A percentile compares a stretch with the other conserved stretches of the same genome.
Conservation (phyloP, 768 basidiomycete genomes). For the Pisolithus tinctorius region DNA sequence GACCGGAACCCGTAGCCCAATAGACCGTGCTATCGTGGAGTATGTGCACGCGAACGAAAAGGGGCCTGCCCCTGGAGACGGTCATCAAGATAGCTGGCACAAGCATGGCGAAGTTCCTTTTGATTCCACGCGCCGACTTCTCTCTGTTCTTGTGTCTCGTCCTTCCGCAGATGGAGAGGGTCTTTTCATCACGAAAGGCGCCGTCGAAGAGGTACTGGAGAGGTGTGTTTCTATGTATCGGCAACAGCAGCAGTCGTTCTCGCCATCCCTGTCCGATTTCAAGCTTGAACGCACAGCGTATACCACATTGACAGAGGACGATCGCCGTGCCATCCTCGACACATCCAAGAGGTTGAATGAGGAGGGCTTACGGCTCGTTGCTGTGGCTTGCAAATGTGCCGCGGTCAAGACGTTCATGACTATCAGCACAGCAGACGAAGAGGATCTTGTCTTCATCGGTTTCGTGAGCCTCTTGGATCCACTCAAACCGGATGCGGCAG, state of each 20-base stretch:
- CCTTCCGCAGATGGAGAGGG: slow-evolving; percentile 11
- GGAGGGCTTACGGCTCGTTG: slow-evolving; percentile 25
- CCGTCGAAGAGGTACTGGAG: slow-evolving; percentile 29
- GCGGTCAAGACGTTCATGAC: slow-evolving; percentile 9
- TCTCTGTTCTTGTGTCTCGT: slow-evolving; percentile 29
- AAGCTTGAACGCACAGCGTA: slow-evolving; percentile 14
- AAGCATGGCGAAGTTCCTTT: slow-evolving; percentile 31
- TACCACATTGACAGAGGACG: slow-evolving; percentile 10
- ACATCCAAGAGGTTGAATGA: slow-evolving; percentile 24
- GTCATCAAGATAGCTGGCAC: slow-evolving; percentile 15
- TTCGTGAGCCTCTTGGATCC: slow-evolving; percentile 26
- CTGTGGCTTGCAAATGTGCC: slow-evolving; percentile 20
- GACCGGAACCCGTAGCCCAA: slow-evolving; percentile 31
- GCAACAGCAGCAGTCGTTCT: slow-evolving; percentile 8
- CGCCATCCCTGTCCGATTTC: slow-evolving; percentile 3
- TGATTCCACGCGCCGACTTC: slow-evolving; percentile 30
- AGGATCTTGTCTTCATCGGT: slow-evolving; percentile 23
- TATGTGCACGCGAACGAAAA: slow-evolving; percentile 9
- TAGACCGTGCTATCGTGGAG: slow-evolving; percentile 29
- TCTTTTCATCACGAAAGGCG: slow-evolving; percentile 24
- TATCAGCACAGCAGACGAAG: slow-evolving; percentile 20
- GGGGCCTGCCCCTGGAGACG: slow-evolving; percentile 5
- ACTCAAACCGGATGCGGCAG: slow-evolving; percentile 26
- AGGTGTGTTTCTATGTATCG: slow-evolving; percentile 18
- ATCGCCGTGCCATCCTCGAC: slow-evolving; percentile 18